These are phyloP conservation scores for Quercus tomentella DNA, from an alignment of 331 rosid species.

Conservation along the genomic window DNA sequence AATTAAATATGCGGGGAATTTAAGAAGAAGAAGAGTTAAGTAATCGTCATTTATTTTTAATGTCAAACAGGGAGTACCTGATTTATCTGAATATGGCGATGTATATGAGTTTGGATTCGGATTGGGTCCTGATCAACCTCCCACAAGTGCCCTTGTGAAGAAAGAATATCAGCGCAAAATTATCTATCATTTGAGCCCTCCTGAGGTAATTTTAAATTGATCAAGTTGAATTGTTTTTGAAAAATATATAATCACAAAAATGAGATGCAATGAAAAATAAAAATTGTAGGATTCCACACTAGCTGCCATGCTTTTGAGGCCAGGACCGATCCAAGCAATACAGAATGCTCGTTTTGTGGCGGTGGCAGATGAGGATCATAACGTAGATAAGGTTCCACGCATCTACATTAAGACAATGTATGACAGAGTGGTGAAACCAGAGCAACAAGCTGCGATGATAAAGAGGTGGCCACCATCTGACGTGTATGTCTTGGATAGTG, in stretches of 20 bases:
- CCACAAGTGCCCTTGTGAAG: constrained; percentile 71
- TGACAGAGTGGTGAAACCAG: constrained; percentile 58
- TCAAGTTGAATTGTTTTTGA: not conserved
- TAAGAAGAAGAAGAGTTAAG: not conserved
- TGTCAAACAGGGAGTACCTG: constrained; percentile 60
- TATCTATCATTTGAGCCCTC: constrained; percentile 60
- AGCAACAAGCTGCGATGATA: constrained; percentile 76
- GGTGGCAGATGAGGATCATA: constrained; percentile 8
- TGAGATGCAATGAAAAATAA: too few species aligned
- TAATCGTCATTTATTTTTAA: not conserved
- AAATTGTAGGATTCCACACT: constrained; percentile 60
- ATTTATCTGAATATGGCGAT: constrained; percentile 67
- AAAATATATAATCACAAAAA: not conserved
- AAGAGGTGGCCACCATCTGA: constrained; percentile 62
- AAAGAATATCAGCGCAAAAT: constrained; percentile 66
- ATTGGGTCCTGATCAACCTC: constrained; percentile 61
- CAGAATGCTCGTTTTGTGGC: constrained; percentile 38
- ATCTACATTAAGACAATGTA: constrained; percentile 62
- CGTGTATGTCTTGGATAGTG: constrained; percentile 61
- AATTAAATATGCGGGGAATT: too few species aligned
- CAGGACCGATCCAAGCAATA: constrained; percentile 65
- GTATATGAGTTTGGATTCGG: constrained; percentile 64
- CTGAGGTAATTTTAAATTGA: constrained; percentile 39
- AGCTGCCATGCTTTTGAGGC: constrained; percentile 69
- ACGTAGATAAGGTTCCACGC: constrained; percentile 54